Base-by-base conservation (phyloP, 2,329 filamentous ascomycete species). In the Fusarium nygamai region DNA sequence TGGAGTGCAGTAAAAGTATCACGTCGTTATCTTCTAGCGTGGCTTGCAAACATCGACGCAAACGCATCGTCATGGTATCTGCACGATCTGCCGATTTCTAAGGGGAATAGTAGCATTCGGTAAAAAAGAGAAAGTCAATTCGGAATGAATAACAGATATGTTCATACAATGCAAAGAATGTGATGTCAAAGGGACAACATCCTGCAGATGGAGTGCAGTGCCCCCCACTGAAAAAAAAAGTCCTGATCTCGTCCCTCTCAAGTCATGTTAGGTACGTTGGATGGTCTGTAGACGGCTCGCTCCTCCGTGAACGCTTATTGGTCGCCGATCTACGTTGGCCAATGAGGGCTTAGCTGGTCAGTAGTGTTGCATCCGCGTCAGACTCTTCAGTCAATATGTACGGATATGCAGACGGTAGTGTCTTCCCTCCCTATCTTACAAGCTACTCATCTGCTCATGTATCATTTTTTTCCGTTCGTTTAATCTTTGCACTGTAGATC, bases 291-390 rank as follows among this genome's bases (percentile, higher is more conserved):
- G n/a, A 13, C 51, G 33, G 51, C 10, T 22, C 9, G 9, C 19
- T 0, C 0, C 0, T 54, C 50, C 50, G 50, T 38, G 19, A 22
- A 5, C 9, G n/a, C 7, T 54, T 24, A 54, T 54, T 54, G 33
- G 34, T 19, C 5, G 9, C 1, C 9, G 34, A 2, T 7, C 3
- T 3, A 7, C 2, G 0, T 9, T n/a, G 19, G 2, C 51, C 51
- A 54, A 54, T 38, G 24, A 27, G 10, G 24, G 19, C 33, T 22
- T 38, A 10, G 10, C 10, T 22, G 14, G n/a, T 17, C 19, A 54
- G 20, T 5, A 20, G 3, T 14, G 24, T 38, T 17, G 14, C 33
- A 38, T 38, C 33, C 50, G 38, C 24, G 13, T 16, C 14, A 38
- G 3, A 38, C 8, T 12, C 13, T 9, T 9, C 19, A 38, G 33